A percentile compares a stretch with the other conserved stretches of the same genome.
phyloP scores from a whole-genome alignment of 2,329 filamentous ascomycete species.

The Diaporthe ampelina region DNA sequence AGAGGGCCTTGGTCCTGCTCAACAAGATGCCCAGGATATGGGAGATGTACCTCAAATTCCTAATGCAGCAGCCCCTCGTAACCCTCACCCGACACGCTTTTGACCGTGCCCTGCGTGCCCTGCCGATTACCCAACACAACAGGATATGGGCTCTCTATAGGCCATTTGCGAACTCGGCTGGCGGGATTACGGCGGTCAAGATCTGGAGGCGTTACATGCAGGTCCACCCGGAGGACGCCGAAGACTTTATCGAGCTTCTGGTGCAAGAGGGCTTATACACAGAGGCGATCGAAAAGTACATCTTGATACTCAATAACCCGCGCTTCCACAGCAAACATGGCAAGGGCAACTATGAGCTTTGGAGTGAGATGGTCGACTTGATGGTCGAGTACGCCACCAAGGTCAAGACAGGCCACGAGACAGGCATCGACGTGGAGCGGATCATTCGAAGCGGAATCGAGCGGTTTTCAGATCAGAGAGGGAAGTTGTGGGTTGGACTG shows the following conservation, averaged over 20 bases:
- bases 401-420: conserved; percentile 83
- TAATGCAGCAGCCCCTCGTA: conserved; percentile 91
- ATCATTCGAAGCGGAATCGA: conserved; percentile 94
- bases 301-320: conserved; percentile 90
- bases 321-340: conserved; percentile 93
- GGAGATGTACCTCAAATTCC: conserved; percentile 93
- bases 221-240: conserved; percentile 92
- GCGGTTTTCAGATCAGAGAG: conserved; percentile 92
- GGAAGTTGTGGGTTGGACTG: conserved; percentile 93
- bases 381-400: conserved; percentile 91
- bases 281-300: conserved; percentile 91
- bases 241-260: conserved; percentile 94
- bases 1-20: conserved; percentile 89
- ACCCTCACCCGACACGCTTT: conserved; percentile 90
- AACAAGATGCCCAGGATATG: conserved; percentile 99
- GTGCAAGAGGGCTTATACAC: conserved; percentile 86
- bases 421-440: conserved; percentile 88
- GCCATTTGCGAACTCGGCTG: conserved; percentile 90
- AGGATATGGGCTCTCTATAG: conserved; percentile 94
- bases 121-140: conserved; percentile 95
- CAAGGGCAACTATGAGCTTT: conserved; percentile 95
- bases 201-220: conserved; percentile 98
- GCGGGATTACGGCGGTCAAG: conserved; percentile 89
- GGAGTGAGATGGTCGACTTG: conserved; percentile 97
- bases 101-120: conserved; percentile 89